Conservation (phyloP, 768 basidiomycete genomes). For the Lentinula edodes region DNA sequence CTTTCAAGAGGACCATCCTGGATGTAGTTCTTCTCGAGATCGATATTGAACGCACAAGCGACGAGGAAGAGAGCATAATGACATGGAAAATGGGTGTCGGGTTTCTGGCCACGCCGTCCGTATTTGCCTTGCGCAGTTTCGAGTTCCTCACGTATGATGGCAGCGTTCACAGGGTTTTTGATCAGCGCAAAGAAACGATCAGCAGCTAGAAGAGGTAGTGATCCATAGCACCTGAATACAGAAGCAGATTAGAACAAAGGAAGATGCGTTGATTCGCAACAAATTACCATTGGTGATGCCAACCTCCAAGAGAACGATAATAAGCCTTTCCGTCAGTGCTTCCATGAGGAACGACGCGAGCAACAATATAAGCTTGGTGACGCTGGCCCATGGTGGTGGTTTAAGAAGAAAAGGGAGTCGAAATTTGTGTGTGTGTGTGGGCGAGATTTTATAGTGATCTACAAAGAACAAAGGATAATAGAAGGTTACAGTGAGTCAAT, state of each 20-base stretch:
- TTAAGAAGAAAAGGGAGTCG: too few relatives aligned
- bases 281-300: slow-evolving; percentile 29
- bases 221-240: slow-evolving; percentile 22
- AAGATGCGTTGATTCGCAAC: background rate
- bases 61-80: slow-evolving; percentile 26
- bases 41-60: slow-evolving; percentile 21
- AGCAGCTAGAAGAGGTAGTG: slow-evolving; percentile 24
- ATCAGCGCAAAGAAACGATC: slow-evolving; percentile 27
- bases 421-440: too few relatives aligned
- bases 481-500: too few relatives aligned
- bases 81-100: slow-evolving; percentile 21
- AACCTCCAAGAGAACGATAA: slow-evolving; percentile 35
- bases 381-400: slow-evolving; percentile 15
- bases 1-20: slow-evolving; percentile 14
- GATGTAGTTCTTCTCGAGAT: slow-evolving; percentile 18
- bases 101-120: too few relatives aligned
- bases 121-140: slow-evolving; percentile 20
- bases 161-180: slow-evolving; percentile 28
- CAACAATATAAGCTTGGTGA: slow-evolving; percentile 36
- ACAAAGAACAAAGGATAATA: too few relatives aligned
- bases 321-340: slow-evolving; percentile 11
- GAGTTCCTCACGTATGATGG: slow-evolving; percentile 30
- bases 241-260: too few relatives aligned
- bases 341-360: slow-evolving; percentile 23
- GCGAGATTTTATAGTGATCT: too few relatives aligned